These are phyloP conservation scores for Tetrahymena elliotti DNA, from an alignment of 73 alveolate species.

Conservation along the genomic window DNA sequence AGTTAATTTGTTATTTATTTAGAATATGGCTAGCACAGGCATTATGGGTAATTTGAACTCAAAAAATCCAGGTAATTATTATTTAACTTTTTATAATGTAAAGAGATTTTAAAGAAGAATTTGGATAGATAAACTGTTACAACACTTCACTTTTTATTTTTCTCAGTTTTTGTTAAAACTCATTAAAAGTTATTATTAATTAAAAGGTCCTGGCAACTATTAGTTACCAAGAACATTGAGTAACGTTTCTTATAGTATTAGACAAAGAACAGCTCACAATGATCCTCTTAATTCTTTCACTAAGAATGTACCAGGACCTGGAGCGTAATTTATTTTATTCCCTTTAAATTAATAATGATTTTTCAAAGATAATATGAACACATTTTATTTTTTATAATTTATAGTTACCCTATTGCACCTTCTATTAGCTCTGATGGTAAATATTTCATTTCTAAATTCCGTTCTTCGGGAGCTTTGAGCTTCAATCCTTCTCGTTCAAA, in stretches of 20 bases:
- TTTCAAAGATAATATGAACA: too few relatives aligned
- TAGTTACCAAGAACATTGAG: constrained; percentile 10
- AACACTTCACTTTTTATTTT: not conserved
- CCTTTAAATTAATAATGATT: not conserved
- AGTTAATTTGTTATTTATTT: not conserved
- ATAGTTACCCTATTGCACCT: not conserved
- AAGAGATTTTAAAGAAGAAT: not conserved
- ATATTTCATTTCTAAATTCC: constrained; percentile 38
- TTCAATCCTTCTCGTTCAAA: constrained; percentile 44
- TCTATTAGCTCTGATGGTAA: constrained; percentile 32
- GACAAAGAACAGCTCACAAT: constrained; percentile 10
- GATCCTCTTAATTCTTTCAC: constrained; percentile 16
- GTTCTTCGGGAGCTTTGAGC: constrained; percentile 38
- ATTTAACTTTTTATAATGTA: too few relatives aligned
- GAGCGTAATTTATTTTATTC: constrained; percentile 2
- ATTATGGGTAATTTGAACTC: constrained; percentile 26
- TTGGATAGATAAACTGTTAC: not conserved
- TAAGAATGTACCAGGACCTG: constrained; percentile 45
- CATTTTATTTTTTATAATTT: not conserved
- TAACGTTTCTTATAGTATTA: constrained; percentile 12
- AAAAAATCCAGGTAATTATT: constrained; percentile 20
- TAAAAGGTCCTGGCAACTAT: constrained; percentile 25
- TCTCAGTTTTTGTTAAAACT: not conserved
- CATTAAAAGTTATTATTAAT: not conserved
- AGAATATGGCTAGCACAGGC: constrained; percentile 31